phyloP scores from a whole-genome alignment of 23 red algal genomes.

The Gracilaria vermiculophylla region DNA sequence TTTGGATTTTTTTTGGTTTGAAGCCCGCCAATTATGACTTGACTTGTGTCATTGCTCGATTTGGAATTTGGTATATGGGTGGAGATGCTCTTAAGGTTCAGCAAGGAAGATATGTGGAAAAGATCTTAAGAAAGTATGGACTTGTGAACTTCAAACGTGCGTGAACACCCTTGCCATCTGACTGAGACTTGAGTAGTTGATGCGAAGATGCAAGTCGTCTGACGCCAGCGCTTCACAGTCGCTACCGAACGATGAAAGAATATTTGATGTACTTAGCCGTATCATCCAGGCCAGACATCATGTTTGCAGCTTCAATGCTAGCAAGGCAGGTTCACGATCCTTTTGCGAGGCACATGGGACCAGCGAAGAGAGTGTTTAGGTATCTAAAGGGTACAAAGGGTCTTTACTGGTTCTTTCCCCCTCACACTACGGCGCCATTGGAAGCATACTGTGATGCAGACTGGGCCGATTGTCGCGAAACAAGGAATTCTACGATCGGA shows the following conservation, averaged over 20 bases:
- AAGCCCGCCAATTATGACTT: no score
- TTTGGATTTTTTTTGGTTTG: no score
- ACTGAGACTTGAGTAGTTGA: neutral
- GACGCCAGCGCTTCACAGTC: neutral
- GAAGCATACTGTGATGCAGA: constrained; percentile 39
- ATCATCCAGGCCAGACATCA: neutral
- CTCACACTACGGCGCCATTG: neutral
- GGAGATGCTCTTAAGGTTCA: no score
- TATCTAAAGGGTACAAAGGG: neutral
- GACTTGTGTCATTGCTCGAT: no score
- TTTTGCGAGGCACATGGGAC: neutral
- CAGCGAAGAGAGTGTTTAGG: neutral
- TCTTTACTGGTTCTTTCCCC: neutral
- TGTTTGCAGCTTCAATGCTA: neutral
- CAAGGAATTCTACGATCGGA: neutral
- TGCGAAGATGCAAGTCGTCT: neutral
- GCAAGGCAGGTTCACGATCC: constrained; percentile 4
- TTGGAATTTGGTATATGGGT: no score
- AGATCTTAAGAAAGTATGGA: constrained; percentile 7
- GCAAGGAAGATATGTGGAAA: neutral
- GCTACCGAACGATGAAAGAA: neutral
- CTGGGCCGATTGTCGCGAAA: constrained; percentile 23
- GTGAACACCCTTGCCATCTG: neutral
- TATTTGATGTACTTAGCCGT: constrained; percentile 2
- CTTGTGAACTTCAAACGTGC: neutral